These are phyloP conservation scores for Naganishia onofrii DNA, from an alignment of 768 basidiomycete genomes.

Conservation along the genomic window DNA sequence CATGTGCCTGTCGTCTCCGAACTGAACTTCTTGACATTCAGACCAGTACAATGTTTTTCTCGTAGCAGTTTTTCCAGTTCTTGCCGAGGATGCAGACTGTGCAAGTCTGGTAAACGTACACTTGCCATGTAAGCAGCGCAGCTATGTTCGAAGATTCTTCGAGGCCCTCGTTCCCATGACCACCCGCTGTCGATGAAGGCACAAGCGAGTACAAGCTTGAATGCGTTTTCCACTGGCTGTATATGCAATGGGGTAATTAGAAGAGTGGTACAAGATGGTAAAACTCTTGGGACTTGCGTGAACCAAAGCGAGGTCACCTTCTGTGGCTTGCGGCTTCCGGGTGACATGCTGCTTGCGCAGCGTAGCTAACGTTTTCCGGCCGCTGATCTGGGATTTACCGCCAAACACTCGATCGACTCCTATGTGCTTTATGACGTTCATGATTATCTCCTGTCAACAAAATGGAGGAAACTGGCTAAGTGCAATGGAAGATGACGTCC, in stretches of 20 bases:
- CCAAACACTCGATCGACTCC: background rate
- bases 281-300: background rate
- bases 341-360: background rate
- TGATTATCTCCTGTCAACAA: background rate
- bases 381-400: background rate
- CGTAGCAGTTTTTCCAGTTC: background rate
- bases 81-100: slow-evolving; percentile 21
- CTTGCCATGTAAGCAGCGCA: background rate
- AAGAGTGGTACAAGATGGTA: background rate
- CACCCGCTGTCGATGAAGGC: slow-evolving; percentile 11
- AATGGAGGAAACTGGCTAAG: background rate
- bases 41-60: background rate
- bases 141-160: background rate
- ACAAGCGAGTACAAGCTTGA: slow-evolving; percentile 6
- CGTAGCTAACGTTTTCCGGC: background rate
- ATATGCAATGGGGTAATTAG: background rate
- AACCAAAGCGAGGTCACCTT: background rate
- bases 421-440: background rate
- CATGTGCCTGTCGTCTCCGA: background rate
- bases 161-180: slow-evolving; percentile 14
- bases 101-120: background rate
- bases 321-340: background rate
- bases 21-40: background rate
- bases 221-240: background rate
- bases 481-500: background rate